Evolutionary conservation across 2,329 filamentous ascomycete genomes (phyloP).

Genomic region (Sporothrix variecibatus): DNA sequence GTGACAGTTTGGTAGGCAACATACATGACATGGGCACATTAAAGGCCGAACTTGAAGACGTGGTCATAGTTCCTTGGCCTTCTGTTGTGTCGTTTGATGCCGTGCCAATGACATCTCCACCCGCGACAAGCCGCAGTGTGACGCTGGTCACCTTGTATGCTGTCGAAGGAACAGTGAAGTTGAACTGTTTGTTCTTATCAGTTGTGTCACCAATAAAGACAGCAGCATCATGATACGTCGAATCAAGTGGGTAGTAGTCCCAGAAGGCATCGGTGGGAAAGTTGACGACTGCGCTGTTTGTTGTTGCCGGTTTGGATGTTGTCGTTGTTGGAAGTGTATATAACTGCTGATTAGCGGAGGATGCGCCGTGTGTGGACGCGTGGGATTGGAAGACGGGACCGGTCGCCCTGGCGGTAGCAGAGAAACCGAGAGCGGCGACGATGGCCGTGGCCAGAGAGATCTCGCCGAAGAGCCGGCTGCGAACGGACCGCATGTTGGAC

Average conservation of each 20-base stretch:
- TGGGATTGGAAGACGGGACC: not conserved
- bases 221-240: not conserved
- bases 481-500: not conserved
- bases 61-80: not conserved
- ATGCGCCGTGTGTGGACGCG: too few relatives aligned
- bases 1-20: not conserved
- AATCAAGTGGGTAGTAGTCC: not conserved
- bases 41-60: too few relatives aligned
- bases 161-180: constrained; percentile 5
- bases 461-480: constrained; percentile 4
- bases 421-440: not conserved
- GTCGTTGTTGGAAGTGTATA: not conserved
- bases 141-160: not conserved
- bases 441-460: constrained; percentile 9
- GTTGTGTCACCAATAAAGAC: not conserved
- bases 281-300: not conserved
- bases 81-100: not conserved
- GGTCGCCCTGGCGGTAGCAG: not conserved
- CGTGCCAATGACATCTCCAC: not conserved
- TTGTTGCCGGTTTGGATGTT: not conserved
- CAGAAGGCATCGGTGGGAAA: not conserved
- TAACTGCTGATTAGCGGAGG: not conserved
- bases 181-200: not conserved
- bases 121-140: not conserved
- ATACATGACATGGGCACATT: not conserved